Percentiles rank a stretch among this genome's conserved stretches.
Evolutionary conservation across 306 rosid genomes (phyloP).

Genomic region (Senna tora): DNA sequence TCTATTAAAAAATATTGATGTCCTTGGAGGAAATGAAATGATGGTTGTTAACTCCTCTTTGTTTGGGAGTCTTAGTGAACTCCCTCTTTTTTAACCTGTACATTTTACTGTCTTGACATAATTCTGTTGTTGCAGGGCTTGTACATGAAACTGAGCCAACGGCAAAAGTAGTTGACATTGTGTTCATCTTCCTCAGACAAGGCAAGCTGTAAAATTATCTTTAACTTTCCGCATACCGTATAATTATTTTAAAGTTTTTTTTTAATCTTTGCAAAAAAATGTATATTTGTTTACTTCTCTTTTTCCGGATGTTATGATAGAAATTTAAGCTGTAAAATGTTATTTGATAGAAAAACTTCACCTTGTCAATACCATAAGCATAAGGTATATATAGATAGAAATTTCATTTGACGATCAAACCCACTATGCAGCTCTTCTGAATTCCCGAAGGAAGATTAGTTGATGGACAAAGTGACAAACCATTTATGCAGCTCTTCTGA

Average conservation of each 20-base stretch:
- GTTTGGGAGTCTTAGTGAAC: background rate
- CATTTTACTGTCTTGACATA: conserved; percentile 31
- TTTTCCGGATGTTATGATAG: background rate
- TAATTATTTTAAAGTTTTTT: background rate
- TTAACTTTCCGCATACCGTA: conserved; percentile 12
- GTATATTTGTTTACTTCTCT: background rate
- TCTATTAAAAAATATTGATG: background rate
- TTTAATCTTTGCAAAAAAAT: background rate
- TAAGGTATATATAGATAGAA: conserved; percentile 29
- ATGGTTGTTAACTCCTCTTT: conserved; percentile 1
- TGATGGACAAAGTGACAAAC: conserved; percentile 24
- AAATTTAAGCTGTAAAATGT: background rate
- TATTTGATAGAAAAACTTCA: background rate
- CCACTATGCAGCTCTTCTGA: conserved; percentile 25
- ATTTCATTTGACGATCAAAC: conserved; percentile 10
- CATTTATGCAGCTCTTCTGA: conserved; percentile 24
- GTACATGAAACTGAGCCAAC: conserved; percentile 85
- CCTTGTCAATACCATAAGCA: conserved; percentile 3
- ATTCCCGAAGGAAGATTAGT: conserved; percentile 27
- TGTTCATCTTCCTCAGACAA: conserved; percentile 36
- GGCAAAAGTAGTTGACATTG: conserved; percentile 49
- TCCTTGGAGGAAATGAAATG: background rate
- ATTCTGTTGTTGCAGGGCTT: conserved; percentile 72
- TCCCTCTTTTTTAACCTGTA: background rate
- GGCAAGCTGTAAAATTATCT: conserved; percentile 36